Base-by-base conservation (phyloP, 139 green algal genomes). In the Chlamydomonas urium region DNA sequence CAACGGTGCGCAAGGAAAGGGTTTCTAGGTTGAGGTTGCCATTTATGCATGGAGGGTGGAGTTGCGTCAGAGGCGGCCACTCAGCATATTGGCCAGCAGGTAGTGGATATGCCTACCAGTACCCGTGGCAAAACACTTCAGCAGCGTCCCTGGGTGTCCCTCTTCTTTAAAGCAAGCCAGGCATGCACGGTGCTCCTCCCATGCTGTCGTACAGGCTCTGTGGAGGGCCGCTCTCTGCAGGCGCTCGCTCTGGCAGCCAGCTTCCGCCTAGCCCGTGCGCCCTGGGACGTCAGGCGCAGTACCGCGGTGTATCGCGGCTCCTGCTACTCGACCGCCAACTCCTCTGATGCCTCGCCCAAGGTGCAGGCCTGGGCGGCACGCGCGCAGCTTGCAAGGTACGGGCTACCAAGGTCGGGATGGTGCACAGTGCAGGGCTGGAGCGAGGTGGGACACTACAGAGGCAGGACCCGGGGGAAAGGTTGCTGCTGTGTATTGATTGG, bases 161-260 rank as follows among this genome's bases (percentile, higher is more conserved):
- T n/a, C n/a, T n/a, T n/a, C n/a, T n/a, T n/a, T n/a, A n/a, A n/a
- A n/a, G n/a, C n/a, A n/a, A n/a, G n/a, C n/a, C n/a, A n/a, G n/a
- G n/a, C n/a, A n/a, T n/a, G n/a, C n/a, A n/a, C n/a, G n/a, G n/a
- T n/a, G n/a, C n/a, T n/a, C 56, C 56, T 65, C 10, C 19, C 56
- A 26, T 33, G n/a, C 56, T 65, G 24, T 6, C 33, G 8, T 38
- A 5, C 60, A 68, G 60, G 33, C 31, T 29, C 14, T 10, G 60
- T 68, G 19, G 60, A 68, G 60, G 60, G 60, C 31, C 24, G 60
- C 4, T 68, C 60, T 8, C 31, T 68, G 6, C 24, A n/a, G 8
- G 19, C 8, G 17, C 60, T 68, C 17, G 60, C 60, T 24, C 4
- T n/a, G 17, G 38, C 38, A 10, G 37, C 19, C 33, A 47, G 60